Percentiles rank a stretch among this genome's conserved stretches.
phyloP scores from a whole-genome alignment of 805 yeast species.

The Lachancea nothofagi region DNA sequence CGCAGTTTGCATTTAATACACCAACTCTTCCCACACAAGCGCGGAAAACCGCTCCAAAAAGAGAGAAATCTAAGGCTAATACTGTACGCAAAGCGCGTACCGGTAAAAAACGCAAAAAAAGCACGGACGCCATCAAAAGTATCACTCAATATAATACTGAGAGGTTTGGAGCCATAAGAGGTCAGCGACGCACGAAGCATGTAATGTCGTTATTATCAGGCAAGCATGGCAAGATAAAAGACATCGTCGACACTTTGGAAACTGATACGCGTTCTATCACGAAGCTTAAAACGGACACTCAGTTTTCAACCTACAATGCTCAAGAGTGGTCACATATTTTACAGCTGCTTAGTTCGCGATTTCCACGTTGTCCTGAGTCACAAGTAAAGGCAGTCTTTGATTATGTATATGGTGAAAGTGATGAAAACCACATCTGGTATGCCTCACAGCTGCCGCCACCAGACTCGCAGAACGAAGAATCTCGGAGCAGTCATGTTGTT shows the following conservation, averaged over 20 bases:
- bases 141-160: conserved; percentile 13
- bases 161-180: conserved; percentile 6
- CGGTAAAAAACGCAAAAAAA: conserved; percentile 6
- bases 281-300: neutral
- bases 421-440: conserved; percentile 10
- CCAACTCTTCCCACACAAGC: neutral
- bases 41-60: conserved; percentile 1
- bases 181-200: conserved; percentile 7
- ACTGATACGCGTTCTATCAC: neutral
- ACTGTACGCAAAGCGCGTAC: conserved; percentile 1
- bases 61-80: neutral
- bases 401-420: conserved; percentile 23
- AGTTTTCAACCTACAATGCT: conserved; percentile 24
- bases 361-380: conserved; percentile 19
- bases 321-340: conserved; percentile 28
- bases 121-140: conserved; percentile 8
- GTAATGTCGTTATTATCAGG: conserved; percentile 26
- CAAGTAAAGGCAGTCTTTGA: conserved; percentile 22
- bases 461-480: neutral
- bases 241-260: conserved; percentile 13
- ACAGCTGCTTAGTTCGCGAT: conserved; percentile 15
- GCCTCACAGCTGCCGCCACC: conserved; percentile 12
- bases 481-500: neutral
- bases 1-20: conserved; percentile 20
- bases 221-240: conserved; percentile 27